phyloP scores from a whole-genome alignment of 257 asterid genomes.

The Knoxia roxburghii region DNA sequence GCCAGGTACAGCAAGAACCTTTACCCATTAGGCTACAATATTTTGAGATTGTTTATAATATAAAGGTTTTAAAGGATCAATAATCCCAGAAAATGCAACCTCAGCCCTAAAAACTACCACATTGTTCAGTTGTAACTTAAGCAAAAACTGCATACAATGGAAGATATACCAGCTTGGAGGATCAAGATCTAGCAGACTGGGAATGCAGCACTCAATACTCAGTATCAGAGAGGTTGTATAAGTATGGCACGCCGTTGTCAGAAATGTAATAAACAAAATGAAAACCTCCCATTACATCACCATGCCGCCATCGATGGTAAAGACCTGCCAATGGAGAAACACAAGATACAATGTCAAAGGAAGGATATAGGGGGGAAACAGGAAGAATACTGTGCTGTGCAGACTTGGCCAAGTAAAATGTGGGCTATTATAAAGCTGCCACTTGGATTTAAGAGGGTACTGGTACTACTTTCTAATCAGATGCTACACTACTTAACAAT shows the following conservation, averaged over 20 bases:
- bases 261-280: background rate
- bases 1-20: no score
- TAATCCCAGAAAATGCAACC: no score
- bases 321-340: slow-evolving; percentile 43
- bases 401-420: background rate
- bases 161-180: background rate
- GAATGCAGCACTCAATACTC: slow-evolving; percentile 6
- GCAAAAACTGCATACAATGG: slow-evolving; percentile 13
- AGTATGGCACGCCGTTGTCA: background rate
- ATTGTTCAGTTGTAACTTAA: background rate
- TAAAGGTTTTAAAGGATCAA: no score
- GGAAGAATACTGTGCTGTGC: background rate
- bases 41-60: no score
- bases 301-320: slow-evolving; percentile 94
- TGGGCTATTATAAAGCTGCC: no score
- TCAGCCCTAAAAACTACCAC: background rate
- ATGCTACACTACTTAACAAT: background rate
- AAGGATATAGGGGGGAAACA: background rate
- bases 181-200: background rate
- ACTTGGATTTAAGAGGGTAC: no score
- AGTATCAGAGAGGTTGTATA: background rate
- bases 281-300: slow-evolving; percentile 51
- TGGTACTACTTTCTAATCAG: background rate
- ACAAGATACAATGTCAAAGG: background rate
- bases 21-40: no score